Percentiles rank a stretch among this genome's conserved stretches.
Evolutionary conservation across 202 grass and related monocot genomes (phyloP).

Genomic region (Musa balbisiana): DNA sequence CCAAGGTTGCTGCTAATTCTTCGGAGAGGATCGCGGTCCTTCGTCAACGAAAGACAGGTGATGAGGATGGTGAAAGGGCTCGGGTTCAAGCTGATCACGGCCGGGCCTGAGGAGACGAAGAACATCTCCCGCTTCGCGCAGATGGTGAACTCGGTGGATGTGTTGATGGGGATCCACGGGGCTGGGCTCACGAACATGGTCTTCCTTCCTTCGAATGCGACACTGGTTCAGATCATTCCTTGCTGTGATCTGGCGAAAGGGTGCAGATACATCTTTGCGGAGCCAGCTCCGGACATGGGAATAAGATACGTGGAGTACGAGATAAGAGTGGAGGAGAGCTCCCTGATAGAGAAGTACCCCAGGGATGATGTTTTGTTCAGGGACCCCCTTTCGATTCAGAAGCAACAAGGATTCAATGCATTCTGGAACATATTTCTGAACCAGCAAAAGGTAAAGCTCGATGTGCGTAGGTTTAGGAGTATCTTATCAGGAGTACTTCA

Average conservation of each 20-base stretch:
- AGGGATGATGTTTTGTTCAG: not conserved
- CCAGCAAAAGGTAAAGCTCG: not conserved
- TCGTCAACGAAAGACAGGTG: not conserved
- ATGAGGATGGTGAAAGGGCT: not conserved
- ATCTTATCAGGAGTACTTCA: not conserved
- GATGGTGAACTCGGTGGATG: not conserved
- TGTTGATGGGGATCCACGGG: not conserved
- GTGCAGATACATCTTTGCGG: not conserved
- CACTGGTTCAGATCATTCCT: constrained; percentile 5
- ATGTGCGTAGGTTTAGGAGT: not conserved
- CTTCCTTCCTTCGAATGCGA: constrained; percentile 2
- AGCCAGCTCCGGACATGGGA: not conserved
- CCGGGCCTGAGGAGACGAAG: not conserved
- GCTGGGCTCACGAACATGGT: constrained; percentile 1
- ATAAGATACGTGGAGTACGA: not conserved
- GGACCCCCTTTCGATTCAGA: constrained; percentile 10
- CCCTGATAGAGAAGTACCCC: not conserved
- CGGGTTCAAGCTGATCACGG: not conserved
- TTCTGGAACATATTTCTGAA: constrained; percentile 3
- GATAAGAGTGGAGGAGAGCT: constrained; percentile 5
- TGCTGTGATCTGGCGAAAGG: not conserved
- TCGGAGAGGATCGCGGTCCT: not conserved
- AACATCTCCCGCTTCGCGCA: not conserved
- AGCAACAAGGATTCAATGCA: not conserved
- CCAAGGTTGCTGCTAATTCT: not conserved